Evolutionary conservation across 2,329 filamentous ascomycete species (phyloP), one percentile per base, ranked within the genome.

Genomic region (Cadophora sp.): DNA sequence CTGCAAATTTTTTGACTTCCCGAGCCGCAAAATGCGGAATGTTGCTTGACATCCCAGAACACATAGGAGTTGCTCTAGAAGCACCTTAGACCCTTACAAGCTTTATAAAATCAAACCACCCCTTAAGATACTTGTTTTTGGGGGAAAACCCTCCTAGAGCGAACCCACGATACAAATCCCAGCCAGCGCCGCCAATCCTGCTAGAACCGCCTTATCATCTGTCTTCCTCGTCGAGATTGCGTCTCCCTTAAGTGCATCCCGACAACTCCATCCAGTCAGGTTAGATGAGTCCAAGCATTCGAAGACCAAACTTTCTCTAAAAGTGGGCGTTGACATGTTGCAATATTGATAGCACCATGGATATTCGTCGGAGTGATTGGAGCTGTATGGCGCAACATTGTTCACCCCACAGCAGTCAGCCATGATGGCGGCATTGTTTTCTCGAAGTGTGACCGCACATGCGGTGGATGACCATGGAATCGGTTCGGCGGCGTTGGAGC

Each of bases 331-430:
- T 8, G 31, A 24, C 1, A 59, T 40, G 22, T 59, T 59, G 31
- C 55, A 59, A 22, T 59, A 59, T 9, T 22, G 31, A 9, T 59
- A 59, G n/a, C 55, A 59, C 31, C 31, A 59, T 43, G 55, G 55
- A 26, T 59, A 59, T 19, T 59, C 19, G 31, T 40, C 34, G 31
- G 53, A 59, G 5, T 40, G 11, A 12, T 59, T 59, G 31, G 19
- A 40, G 3, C 55, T 22, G 34, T 59, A 59, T 5, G n/a, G n/a
- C 14, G n/a, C 11, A 6, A 40, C 34, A 6, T 26, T 6, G 8
- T 40, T 16, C 22, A 16, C 26, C 9, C 55, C 55, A 43, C 55
- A 59, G 34, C 31, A 59, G 4, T 26, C 22, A 16, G 19, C 8
- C 34, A 59, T 43, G 31, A 43, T 40, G 1, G 55, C 55, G 6